A percentile compares a stretch with the other conserved stretches of the same genome.
Evolutionary conservation across 2,329 filamentous ascomycete genomes (phyloP).

Genomic region (Stemphylium lycopersici): DNA sequence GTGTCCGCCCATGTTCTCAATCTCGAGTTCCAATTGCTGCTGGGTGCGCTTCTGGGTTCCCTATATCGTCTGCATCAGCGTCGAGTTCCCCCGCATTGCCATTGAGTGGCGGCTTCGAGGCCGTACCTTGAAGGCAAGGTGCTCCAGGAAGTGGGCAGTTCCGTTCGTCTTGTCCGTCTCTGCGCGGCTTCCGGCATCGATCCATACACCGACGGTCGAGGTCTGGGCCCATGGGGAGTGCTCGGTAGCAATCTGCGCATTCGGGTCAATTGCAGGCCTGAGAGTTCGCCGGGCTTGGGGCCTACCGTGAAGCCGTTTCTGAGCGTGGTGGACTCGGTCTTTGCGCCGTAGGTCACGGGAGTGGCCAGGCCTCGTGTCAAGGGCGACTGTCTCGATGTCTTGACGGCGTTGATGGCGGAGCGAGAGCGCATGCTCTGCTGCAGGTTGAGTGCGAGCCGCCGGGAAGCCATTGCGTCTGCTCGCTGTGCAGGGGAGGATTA

Average conservation of each 20-base stretch:
- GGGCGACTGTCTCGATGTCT: conserved; percentile 58
- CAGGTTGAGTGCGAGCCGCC: conserved; percentile 95
- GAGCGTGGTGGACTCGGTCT: conserved; percentile 94
- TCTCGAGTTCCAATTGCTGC: conserved; percentile 97
- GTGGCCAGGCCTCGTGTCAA: conserved; percentile 89
- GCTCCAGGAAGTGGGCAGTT: conserved; percentile 99
- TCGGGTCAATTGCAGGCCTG: conserved; percentile 42
- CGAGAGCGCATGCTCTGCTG: conserved; percentile 88
- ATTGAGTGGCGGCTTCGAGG: neutral
- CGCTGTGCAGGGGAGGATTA: conserved; percentile 32
- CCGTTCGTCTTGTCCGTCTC: conserved; percentile 99
- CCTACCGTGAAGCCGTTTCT: conserved; percentile 95
- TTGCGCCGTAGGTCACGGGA: conserved; percentile 74
- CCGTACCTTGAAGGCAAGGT: conserved; percentile 97
- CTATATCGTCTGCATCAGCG: conserved; percentile 55
- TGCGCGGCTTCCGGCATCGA: conserved; percentile 96
- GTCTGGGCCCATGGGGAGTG: conserved; percentile 98
- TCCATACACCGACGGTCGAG: conserved; percentile 98
- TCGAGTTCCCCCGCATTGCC: conserved; percentile 10
- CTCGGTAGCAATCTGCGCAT: conserved; percentile 86
- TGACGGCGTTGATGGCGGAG: conserved; percentile 78
- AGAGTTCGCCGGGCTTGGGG: conserved; percentile 16
- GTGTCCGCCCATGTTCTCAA: conserved; percentile 99
- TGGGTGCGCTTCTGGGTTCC: conserved; percentile 94
- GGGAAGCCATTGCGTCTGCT: conserved; percentile 78